phyloP scores from a whole-genome alignment of 2,329 filamentous ascomycete species.

The Emmonsiellopsis sp. region DNA sequence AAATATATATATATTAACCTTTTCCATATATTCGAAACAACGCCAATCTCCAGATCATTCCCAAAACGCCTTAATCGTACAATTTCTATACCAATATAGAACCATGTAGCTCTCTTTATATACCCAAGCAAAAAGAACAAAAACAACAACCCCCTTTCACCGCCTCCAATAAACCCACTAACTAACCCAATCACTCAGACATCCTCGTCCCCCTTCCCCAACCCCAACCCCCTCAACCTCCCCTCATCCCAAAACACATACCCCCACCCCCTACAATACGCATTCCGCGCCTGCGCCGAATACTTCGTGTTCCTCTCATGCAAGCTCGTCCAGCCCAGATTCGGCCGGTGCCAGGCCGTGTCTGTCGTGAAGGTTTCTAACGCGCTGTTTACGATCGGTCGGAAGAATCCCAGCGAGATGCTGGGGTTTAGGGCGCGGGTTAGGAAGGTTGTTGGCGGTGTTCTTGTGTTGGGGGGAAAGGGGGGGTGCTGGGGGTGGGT shows the following conservation, averaged over 20 bases:
- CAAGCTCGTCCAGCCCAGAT: neutral
- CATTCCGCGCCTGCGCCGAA: neutral
- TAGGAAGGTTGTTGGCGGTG: neutral
- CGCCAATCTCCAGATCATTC: no score
- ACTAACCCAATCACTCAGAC: no score
- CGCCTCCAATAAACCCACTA: neutral
- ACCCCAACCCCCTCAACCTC: neutral
- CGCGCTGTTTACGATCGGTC: neutral
- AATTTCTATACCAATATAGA: no score
- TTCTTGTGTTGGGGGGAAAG: neutral
- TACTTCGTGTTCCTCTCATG: neutral
- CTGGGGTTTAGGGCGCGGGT: neutral
- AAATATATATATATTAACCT: no score
- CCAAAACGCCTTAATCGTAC: no score
- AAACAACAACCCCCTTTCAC: neutral
- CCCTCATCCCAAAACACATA: conserved; percentile 1
- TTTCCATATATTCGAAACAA: no score
- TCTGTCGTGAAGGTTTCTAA: neutral
- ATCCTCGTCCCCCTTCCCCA: neutral
- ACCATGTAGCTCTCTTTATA: no score
- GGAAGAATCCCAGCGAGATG: neutral
- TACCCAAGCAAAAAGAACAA: no score
- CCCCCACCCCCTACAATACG: neutral
- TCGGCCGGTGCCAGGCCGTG: neutral
- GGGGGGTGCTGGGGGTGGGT: neutral